Conservation (phyloP, 73 alveolate genomes). For the Tetrahymena malaccensis region DNA sequence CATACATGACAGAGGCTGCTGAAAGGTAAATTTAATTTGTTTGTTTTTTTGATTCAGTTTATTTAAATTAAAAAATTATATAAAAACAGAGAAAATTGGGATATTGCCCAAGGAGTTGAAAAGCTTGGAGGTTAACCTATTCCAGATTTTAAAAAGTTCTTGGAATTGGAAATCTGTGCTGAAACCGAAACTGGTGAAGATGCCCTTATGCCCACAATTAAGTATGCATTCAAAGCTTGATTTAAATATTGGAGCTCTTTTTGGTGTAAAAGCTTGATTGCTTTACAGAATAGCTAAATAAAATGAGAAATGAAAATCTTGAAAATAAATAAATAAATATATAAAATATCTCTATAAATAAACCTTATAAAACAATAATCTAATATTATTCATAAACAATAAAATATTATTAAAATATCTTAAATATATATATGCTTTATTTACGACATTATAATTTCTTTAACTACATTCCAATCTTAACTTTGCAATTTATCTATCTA, state of each 20-base stretch:
- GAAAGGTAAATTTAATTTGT: conserved; percentile 11
- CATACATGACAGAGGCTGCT: conserved; percentile 52
- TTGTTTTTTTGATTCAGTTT: not conserved
- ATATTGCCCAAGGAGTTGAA: conserved; percentile 6
- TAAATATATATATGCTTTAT: no score
- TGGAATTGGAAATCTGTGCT: conserved; percentile 64
- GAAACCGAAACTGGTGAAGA: conserved; percentile 44
- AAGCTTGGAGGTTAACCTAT: conserved; percentile 38
- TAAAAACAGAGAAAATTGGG: not conserved
- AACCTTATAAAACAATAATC: not conserved
- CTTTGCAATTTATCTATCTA: no score
- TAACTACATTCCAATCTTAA: no score
- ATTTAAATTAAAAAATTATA: not conserved
- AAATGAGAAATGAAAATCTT: no score
- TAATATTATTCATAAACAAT: not conserved
- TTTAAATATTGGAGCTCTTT: not conserved
- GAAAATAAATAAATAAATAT: not conserved
- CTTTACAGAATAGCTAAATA: no score
- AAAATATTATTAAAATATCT: no score
- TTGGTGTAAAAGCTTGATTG: not conserved
- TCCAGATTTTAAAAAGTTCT: conserved; percentile 58
- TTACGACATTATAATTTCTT: not conserved
- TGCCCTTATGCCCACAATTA: conserved; percentile 49
- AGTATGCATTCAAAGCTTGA: conserved; percentile 50
- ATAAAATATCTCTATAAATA: not conserved